Conservation (phyloP, 2,329 filamentous ascomycete species). For the Coniochaeta hoffmannii region DNA sequence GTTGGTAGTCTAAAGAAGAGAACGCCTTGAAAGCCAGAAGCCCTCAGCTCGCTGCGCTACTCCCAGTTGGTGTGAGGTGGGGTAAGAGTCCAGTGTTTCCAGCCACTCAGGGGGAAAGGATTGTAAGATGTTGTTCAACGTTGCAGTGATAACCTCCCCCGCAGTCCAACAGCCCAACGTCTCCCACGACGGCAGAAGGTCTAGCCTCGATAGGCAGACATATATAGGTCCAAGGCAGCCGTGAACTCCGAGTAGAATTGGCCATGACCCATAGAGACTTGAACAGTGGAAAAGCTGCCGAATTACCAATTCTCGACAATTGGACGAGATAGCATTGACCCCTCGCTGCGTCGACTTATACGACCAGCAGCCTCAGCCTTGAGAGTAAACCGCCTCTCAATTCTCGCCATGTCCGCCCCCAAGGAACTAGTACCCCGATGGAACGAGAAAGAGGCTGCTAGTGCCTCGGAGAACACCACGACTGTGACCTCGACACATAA, state of each 20-base stretch:
- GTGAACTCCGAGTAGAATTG: neutral
- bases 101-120: neutral
- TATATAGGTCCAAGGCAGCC: neutral
- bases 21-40: neutral
- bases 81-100: too few relatives aligned
- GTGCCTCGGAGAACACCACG: neutral
- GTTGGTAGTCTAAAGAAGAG: neutral
- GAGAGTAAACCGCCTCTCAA: neutral
- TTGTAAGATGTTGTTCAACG: neutral
- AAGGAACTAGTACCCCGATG: constrained; percentile 4
- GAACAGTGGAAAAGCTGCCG: neutral
- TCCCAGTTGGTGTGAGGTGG: too few relatives aligned
- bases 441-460: constrained; percentile 3
- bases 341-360: neutral
- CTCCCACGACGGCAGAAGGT: neutral
- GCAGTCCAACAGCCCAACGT: neutral
- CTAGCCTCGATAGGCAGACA: neutral
- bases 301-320: neutral
- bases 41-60: too few relatives aligned
- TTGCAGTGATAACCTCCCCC: neutral
- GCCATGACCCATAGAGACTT: neutral
- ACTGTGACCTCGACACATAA: neutral
- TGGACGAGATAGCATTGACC: neutral
- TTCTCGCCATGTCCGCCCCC: neutral
- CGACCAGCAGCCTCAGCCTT: neutral